phyloP scores from a whole-genome alignment of 306 rosid species.

The Dryas alaskensis region DNA sequence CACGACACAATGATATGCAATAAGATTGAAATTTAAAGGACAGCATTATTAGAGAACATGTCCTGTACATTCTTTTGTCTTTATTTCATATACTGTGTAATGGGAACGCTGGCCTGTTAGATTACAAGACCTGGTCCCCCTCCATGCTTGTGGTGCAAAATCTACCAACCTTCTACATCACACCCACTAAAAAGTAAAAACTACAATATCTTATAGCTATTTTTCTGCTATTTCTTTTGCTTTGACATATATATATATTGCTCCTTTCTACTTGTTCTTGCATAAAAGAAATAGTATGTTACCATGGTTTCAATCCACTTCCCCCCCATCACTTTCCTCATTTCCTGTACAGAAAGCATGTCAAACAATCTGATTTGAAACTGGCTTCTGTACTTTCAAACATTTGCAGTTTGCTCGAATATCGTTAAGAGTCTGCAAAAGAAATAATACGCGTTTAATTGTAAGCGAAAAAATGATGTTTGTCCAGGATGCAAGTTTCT shows the following conservation, averaged over 20 bases:
- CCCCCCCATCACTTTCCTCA: constrained; percentile 25
- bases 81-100: constrained; percentile 26
- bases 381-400: constrained; percentile 43
- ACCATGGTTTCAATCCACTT: constrained; percentile 22
- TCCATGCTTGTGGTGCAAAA: constrained; percentile 16
- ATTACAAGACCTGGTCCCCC: constrained; percentile 26
- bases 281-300: constrained; percentile 7
- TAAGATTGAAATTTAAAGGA: not conserved
- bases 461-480: not conserved
- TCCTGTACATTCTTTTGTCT: constrained; percentile 36
- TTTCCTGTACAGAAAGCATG: constrained; percentile 27
- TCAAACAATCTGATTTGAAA: constrained; percentile 48
- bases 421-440: constrained; percentile 62
- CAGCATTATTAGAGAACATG: constrained; percentile 23
- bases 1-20: not conserved
- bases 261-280: constrained; percentile 31
- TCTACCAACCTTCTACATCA: constrained; percentile 27
- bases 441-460: not conserved
- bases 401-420: constrained; percentile 78
- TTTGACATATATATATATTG: not conserved
- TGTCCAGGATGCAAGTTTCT: not conserved
- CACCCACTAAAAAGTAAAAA: constrained; percentile 15
- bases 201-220: constrained; percentile 20
- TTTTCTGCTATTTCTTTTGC: not conserved
- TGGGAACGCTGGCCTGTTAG: constrained; percentile 23